Base-by-base conservation (phyloP, 805 yeast species). In the Priceomyces castillae region DNA sequence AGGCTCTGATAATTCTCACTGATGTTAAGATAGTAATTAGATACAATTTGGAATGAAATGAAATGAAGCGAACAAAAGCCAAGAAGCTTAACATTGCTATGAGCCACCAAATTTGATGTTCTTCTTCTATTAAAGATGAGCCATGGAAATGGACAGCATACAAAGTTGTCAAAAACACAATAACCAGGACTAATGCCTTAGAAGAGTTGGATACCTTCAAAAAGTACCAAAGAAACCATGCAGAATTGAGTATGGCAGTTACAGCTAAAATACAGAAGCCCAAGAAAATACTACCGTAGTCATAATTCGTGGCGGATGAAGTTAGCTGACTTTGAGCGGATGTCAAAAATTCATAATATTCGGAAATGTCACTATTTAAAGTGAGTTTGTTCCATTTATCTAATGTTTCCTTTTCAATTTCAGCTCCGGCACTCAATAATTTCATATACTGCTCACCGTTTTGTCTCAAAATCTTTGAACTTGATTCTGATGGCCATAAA, bases 71-170 rank as follows among this genome's bases (percentile, higher is more conserved):
- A 30, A 36, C 41, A 14, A 60, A 41, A 3, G 41, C 36, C 2
- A 51, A 25, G 3, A 54, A 42, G 26, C 47, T 46, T 11, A 55
- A 37, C 1, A 59, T 41, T 2, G 64, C 51, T 14, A 65, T 53
- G 23, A 60, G 86, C 87, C 95, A 94, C 99, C 99, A 94, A 14
- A 90, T 62, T 58, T 90, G 97, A 58, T 94, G 95, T 58, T 94
- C 99, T 61, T 94, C 99, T 57, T 94, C 99, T 14, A 94, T 85
- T 44, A 90, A 71, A 2, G 74, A 69, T 3, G 75, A 69, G 20
- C 96, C 90, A 47, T 95, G 88, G 9, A 90, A 96, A 65, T 90
- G 88, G 50, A 84, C 74, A 0, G 87, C 73, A 51, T 65, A 71
- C 2, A 57, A 12, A 0, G 31, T 5, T 12, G 31, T 28, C 15